Base-by-base conservation (phyloP, 176 grass and related monocot genomes). In the Bonia amplexicaulis region DNA sequence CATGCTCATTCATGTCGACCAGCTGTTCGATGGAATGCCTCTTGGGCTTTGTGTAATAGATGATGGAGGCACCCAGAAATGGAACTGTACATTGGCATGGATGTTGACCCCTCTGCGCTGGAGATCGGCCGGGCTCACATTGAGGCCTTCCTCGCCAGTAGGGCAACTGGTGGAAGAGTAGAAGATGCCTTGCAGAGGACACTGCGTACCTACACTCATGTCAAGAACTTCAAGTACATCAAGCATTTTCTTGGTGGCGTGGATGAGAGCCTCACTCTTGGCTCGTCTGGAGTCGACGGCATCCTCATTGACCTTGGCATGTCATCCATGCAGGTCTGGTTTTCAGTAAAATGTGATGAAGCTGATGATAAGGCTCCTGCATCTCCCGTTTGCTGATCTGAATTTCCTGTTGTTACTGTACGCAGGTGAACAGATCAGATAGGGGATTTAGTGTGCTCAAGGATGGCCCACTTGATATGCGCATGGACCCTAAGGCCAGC, bases 61-160 rank as follows among this genome's bases (percentile, higher is more conserved):
- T 99, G 80, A 89, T 96, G 88, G 96, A 96, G 76, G 91, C 95
- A 98, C 65, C 69, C 76, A n/a, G 93, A 99, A 88, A 87, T 99
- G 91, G 90, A 94, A 69, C 31, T 99, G 37, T 95, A 93, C 82
- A 73, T 99, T n/a, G 91, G 93, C 73, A 89, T 99, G 93, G 96
- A 98, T 37, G 51, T 98, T 3, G 96, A 98, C 64, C 93, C 96
- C 12, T 77, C 69, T 0, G 89, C 91, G 2, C 93, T 94, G 73
- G 82, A 86, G 54, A 84, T 92, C 15, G 93, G 87, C 22, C 82
- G 54, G n/a, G 78, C 45, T 41, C 84, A 89, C 31, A 89, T 98
- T 37, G 91, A 98, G 35, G 13, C 73, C 33, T 73, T 93, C 40
- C 86, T 95, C 72, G 80, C 87, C 3, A 29, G 17, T 19, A 83